Base-by-base conservation (phyloP, 177 flowering plant genomes). In the Tripterygium wilfordii region DNA sequence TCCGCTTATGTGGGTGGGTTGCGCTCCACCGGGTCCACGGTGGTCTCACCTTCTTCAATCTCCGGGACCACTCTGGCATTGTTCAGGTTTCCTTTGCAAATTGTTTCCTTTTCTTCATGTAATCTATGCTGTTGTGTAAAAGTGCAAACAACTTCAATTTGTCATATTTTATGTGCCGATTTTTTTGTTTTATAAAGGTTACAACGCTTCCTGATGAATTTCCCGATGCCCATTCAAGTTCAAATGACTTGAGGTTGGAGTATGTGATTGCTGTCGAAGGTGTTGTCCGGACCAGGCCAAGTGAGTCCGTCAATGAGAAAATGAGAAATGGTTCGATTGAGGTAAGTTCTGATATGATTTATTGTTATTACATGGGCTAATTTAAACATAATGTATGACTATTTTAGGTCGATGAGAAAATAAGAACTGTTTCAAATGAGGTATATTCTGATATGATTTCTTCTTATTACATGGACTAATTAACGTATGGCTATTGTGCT, bases 1-100 rank as follows among this genome's bases (percentile, higher is more conserved):
- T 91, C 39, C 59, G 78, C 15, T 72, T 91, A 12, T 85, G 98
- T 51, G 98, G 98, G 35, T 91, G 98, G 98, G 96, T 91, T 22
- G 98, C 92, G 9, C 78, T 81, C 29, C 98, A 88, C 52, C 72
- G 98, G 28, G 67, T 80, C 64, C 98, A 91, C 31, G 96, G 95
- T 7, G 92, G 90, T 9, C 78, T 91, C 44, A 88, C 95, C 14
- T 91, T 91, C 49, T 49, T 88, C 36, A 82, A 77, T 63, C 82
- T 91, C 29, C 66, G 98, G 45, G 98, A 91, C 60, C 88, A 85
- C 30, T 75, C 95, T 19, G 98, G 98, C 26, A 70, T 77, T 41
- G 78, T 91, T 45, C 98, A 91, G 92, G 98, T 85, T 4, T 16
- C 20, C 19, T 32, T 18, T 18, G 18, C 2, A 18, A 12, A 18